A percentile compares a stretch with the other conserved stretches of the same genome.
Evolutionary conservation across 2,329 filamentous ascomycete genomes (phyloP).

Genomic region (Colletotrichum lentis): DNA sequence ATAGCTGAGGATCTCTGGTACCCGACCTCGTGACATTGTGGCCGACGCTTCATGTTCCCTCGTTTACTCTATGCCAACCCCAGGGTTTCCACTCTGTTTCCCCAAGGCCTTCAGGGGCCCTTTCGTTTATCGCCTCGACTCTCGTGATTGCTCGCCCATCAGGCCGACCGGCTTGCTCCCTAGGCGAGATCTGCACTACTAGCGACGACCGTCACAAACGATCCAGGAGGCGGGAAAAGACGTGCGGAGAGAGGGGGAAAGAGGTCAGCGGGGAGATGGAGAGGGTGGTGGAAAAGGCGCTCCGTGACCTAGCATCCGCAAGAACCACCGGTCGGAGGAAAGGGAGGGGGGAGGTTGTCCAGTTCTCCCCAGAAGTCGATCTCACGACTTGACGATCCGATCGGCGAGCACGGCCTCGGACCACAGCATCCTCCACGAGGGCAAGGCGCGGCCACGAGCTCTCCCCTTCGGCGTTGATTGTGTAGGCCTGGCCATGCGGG

Average conservation of each 20-base stretch:
- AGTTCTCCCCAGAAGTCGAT: conserved; percentile 21
- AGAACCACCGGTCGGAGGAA: background rate
- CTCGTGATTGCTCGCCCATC: background rate
- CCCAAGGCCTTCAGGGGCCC: background rate
- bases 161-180: background rate
- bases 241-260: background rate
- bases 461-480: background rate
- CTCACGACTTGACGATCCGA: conserved; percentile 30
- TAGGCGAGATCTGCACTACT: conserved; percentile 18
- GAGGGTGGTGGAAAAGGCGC: background rate
- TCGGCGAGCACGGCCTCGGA: background rate
- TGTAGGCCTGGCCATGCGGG: conserved; percentile 24
- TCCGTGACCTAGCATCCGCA: too few relatives aligned
- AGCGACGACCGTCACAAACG: conserved; percentile 4
- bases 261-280: background rate
- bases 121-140: background rate
- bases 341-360: background rate
- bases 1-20: background rate
- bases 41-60: background rate
- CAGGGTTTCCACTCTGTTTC: background rate
- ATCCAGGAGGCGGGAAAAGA: conserved; percentile 22
- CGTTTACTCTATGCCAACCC: background rate
- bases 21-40: conserved; percentile 6
- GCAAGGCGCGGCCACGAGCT: conserved; percentile 17
- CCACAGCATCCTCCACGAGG: background rate